These are phyloP conservation scores for Entomortierella parvispora DNA, from an alignment of 192 early-diverging fungal genomes.

Conservation along the genomic window DNA sequence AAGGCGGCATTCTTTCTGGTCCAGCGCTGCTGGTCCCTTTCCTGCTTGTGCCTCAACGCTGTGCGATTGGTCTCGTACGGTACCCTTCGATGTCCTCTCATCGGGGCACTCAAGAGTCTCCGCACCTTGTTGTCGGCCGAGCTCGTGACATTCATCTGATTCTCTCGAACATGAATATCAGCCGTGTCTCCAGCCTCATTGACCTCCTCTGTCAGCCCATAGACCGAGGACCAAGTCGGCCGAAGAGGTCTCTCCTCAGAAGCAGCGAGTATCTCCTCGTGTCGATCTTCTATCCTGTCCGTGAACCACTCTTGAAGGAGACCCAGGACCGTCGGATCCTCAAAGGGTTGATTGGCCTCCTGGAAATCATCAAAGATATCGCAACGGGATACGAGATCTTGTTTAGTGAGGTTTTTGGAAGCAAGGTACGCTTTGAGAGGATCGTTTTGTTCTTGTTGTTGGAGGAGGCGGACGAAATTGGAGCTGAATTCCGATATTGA, in stretches of 20 bases:
- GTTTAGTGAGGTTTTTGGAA: too few species aligned
- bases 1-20: too few species aligned
- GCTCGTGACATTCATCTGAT: too few species aligned
- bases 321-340: slow-evolving; percentile 32
- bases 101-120: too few species aligned
- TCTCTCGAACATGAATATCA: too few species aligned
- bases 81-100: too few species aligned
- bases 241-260: slow-evolving; percentile 7
- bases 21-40: too few species aligned
- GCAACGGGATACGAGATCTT: too few species aligned
- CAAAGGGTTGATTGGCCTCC: slow-evolving; percentile 22
- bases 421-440: slow-evolving; percentile 15
- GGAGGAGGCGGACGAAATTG: slow-evolving; percentile 1
- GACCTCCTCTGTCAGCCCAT: slow-evolving; percentile 19
- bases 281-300: neutral
- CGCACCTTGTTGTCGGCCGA: too few species aligned
- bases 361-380: slow-evolving; percentile 15
- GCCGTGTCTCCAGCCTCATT: slow-evolving; percentile 33
- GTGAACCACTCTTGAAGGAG: slow-evolving; percentile 38
- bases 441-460: slow-evolving; percentile 11
- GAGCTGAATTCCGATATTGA: slow-evolving; percentile 14
- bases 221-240: slow-evolving; percentile 35
- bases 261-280: neutral
- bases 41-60: too few species aligned
- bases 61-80: too few species aligned